Conservation (phyloP, 2,329 filamentous ascomycete species). For the Alternaria alternata region DNA sequence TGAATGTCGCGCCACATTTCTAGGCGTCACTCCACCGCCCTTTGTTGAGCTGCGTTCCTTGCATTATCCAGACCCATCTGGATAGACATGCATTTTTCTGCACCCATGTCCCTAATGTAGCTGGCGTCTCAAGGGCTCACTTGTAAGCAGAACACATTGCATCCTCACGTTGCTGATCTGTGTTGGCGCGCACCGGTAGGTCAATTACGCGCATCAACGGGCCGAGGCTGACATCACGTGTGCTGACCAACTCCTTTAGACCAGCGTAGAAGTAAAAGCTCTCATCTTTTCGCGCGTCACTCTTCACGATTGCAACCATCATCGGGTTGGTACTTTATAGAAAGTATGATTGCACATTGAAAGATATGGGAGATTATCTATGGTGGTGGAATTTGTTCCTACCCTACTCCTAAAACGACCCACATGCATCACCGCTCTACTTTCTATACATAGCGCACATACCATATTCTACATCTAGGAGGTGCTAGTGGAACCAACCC, state of each 20-base stretch:
- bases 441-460: background rate
- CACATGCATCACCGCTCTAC: background rate
- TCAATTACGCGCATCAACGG: background rate
- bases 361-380: background rate
- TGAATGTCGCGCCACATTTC: constrained; percentile 35
- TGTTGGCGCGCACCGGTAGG: background rate
- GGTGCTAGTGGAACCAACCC: background rate
- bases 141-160: background rate
- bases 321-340: background rate
- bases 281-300: no score
- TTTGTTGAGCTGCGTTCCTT: background rate
- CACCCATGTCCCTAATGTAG: background rate
- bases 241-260: background rate
- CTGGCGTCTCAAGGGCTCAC: background rate
- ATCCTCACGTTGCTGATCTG: background rate
- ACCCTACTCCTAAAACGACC: background rate
- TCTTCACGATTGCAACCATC: background rate
- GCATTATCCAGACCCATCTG: background rate
- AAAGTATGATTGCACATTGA: background rate
- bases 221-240: background rate
- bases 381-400: background rate
- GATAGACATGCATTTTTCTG: background rate
- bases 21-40: constrained; percentile 27
- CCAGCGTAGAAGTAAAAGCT: background rate
- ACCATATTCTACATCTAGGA: background rate